Evolutionary conservation across 306 rosid species (phyloP), one percentile per base, ranked within the genome.

Genomic region (Sicyos edulis): DNA sequence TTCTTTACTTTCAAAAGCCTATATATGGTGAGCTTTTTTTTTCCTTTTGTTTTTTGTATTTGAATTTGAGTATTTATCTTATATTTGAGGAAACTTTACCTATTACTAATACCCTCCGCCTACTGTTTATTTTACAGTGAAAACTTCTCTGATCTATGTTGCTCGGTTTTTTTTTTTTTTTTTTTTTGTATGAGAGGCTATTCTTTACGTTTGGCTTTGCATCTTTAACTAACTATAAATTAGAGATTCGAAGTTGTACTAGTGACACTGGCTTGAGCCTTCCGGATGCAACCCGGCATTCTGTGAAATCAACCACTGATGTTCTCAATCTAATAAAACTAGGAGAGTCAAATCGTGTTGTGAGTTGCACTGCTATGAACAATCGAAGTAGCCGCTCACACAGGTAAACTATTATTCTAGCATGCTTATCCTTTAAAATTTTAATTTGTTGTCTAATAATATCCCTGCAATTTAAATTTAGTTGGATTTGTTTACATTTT

Each of bases 361-460:
- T 91, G 78, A 83, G 95, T 81, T 88, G 85, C 71, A 93, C 99
- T 26, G 93, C 96, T 64, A 70, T 87, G 72, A 93, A 93, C 83
- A 86, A 74, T 74, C 72, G 80, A 72, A 93, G 99, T 70, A 93
- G 99, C 54, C 99, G 99, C 62, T 93, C 99, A 5, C 99, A 93
- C 82, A 87, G 99, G 99, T 85, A 64, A 68, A 68, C 22, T 13
- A 32, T 40, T 67, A 65, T 10, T 5, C n/a, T 65, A 62, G 67
- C 82, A 19, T 37, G 5, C 73, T 68, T 20, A 17, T 10, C 52
- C 53, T 14, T 50, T 40, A 42, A 42, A 42, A 42, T 42, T 68
- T 2, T 59, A 26, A 42, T 42, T 59, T 60, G 67, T 16, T n/a
- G n/a, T n/a, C n/a, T n/a, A n/a, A n/a, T n/a, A 47, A 47, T 67